phyloP scores from a whole-genome alignment of 2,329 filamentous ascomycete genomes.

The Mycosphaerella arachidis region DNA sequence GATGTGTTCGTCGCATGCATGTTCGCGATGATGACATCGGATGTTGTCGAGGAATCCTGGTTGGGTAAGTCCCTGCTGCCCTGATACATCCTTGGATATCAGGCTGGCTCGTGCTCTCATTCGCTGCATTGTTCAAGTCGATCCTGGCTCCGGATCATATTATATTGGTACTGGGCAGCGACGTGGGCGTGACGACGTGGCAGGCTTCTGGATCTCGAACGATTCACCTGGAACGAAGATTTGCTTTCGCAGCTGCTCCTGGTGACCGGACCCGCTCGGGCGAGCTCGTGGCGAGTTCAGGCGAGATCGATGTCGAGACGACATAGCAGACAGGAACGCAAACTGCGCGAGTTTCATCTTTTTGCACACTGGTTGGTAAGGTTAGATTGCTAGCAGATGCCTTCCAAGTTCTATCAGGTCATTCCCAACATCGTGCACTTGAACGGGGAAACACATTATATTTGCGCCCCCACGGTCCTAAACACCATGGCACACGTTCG shows the following conservation, averaged over 20 bases:
- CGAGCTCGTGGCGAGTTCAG: not conserved
- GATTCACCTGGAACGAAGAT: not conserved
- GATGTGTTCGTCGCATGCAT: not conserved
- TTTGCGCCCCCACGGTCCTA: not conserved
- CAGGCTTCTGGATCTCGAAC: not conserved
- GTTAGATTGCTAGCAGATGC: not conserved
- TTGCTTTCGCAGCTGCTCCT: not conserved
- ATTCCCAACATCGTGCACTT: not conserved
- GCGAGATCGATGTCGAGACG: not conserved
- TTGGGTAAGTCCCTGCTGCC: not conserved
- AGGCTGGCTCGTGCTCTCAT: not conserved
- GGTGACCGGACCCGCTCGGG: not conserved
- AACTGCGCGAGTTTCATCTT: not conserved
- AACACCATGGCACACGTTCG: not conserved
- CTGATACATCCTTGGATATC: not conserved
- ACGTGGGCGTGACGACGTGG: constrained; percentile 2
- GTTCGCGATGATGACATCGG: not conserved
- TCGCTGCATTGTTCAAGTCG: not conserved
- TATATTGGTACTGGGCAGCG: not conserved
- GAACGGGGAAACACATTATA: not conserved
- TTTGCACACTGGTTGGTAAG: not conserved
- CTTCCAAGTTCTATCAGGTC: not conserved
- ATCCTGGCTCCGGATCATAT: not conserved
- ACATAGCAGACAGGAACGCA: not conserved
- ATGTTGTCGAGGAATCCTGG: constrained; percentile 2